A percentile compares a stretch with the other conserved stretches of the same genome.
phyloP scores from a whole-genome alignment of 345 rosid genomes.

The Eucalyptus pauciflora region DNA sequence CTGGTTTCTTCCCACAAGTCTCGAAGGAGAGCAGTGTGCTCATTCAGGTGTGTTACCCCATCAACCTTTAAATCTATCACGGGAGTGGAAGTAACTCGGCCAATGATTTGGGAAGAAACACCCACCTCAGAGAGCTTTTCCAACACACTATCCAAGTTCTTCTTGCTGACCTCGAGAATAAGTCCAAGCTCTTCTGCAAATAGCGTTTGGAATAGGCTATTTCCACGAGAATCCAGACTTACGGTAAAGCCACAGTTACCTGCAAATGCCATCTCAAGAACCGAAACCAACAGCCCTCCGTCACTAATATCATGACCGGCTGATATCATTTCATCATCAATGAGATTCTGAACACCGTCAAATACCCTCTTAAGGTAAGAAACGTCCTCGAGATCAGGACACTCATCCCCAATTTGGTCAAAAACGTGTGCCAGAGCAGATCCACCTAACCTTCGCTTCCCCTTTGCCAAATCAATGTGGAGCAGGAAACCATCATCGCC shows the following conservation, averaged over 20 bases:
- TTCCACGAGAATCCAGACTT: conserved; percentile 42
- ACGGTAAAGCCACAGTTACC: conserved; percentile 68
- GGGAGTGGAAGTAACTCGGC: conserved; percentile 52
- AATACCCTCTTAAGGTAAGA: conserved; percentile 60
- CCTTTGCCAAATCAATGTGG: conserved; percentile 81
- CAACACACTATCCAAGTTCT: conserved; percentile 41
- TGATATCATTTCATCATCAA: conserved; percentile 47
- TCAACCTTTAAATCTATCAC: conserved; percentile 50
- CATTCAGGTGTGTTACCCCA: conserved; percentile 38
- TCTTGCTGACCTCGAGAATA: conserved; percentile 61
- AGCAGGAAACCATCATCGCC: conserved; percentile 61
- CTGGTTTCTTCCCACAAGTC: conserved; percentile 97
- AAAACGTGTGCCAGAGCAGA: conserved; percentile 85
- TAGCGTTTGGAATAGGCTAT: conserved; percentile 64
- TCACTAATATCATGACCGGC: conserved; percentile 96
- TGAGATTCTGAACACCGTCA: conserved; percentile 58
- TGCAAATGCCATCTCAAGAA: conserved; percentile 90
- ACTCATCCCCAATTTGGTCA: conserved; percentile 75
- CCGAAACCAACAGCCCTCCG: conserved; percentile 73
- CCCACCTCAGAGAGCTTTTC: conserved; percentile 29
- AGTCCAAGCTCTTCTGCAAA: conserved; percentile 91
- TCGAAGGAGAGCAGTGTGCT: conserved; percentile 53
- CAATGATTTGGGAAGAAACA: conserved; percentile 57
- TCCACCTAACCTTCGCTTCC: conserved; percentile 80
- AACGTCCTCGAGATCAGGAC: conserved; percentile 86